Percentiles rank a stretch among this genome's conserved stretches.
Conservation (phyloP, 306 rosid genomes). For the Abrus pulchellus region DNA sequence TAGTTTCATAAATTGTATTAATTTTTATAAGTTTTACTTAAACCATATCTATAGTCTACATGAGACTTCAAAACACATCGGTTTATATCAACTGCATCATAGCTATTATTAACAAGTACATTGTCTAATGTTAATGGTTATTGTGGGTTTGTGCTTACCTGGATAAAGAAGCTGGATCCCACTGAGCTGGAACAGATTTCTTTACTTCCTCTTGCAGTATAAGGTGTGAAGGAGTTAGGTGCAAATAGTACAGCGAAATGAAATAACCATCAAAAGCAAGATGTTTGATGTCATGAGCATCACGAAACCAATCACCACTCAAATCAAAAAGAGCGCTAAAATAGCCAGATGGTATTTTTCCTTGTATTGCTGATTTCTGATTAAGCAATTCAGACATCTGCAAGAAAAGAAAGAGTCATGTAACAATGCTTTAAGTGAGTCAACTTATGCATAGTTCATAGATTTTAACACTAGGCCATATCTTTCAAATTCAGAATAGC, state of each 20-base stretch:
- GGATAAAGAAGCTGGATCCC: slow-evolving; percentile 81
- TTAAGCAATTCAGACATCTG: slow-evolving; percentile 97
- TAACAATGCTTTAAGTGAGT: not conserved
- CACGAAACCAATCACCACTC: slow-evolving; percentile 82
- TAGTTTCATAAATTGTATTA: too few relatives aligned
- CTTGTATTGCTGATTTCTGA: slow-evolving; percentile 82
- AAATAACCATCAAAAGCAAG: slow-evolving; percentile 86
- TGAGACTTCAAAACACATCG: too few relatives aligned
- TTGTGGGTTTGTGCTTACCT: slow-evolving; percentile 58
- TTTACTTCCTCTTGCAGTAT: slow-evolving; percentile 73
- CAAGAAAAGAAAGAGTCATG: slow-evolving; percentile 38
- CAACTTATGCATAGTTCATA: too few relatives aligned
- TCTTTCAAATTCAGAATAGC: too few relatives aligned
- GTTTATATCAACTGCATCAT: too few relatives aligned
- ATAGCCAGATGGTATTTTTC: slow-evolving; percentile 95
- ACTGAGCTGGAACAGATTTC: slow-evolving; percentile 85
- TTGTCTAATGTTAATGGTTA: not conserved
- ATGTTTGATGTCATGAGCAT: slow-evolving; percentile 72
- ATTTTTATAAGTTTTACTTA: too few relatives aligned
- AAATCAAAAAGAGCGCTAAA: slow-evolving; percentile 77
- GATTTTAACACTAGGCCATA: too few relatives aligned
- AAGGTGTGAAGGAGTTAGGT: slow-evolving; percentile 78
- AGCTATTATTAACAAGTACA: too few relatives aligned
- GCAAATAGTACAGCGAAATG: slow-evolving; percentile 72
- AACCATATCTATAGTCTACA: too few relatives aligned